Evolutionary conservation across 495 filamentous ascomycete species (phyloP).

Genomic region (Lasiosphaeria hispida): DNA sequence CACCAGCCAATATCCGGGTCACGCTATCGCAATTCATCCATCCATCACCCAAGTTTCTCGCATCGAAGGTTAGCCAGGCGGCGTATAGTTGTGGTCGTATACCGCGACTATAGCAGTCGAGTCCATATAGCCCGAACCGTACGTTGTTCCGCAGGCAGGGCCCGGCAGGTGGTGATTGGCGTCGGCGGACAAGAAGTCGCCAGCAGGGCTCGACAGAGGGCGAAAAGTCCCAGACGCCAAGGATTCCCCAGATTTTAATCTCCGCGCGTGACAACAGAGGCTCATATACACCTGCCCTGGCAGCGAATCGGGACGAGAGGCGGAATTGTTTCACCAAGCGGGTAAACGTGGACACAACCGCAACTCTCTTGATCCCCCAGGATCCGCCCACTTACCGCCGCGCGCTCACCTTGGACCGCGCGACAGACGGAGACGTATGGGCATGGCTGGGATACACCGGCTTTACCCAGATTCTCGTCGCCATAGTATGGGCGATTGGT

Average conservation of each 20-base stretch:
- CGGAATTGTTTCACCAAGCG: conserved; percentile 18
- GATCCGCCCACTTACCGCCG: too few species aligned
- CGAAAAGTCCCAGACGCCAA: conserved; percentile 10
- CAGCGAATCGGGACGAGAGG: conserved; percentile 24
- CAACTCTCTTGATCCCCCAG: not conserved
- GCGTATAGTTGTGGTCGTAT: not conserved
- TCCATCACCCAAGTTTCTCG: conserved; percentile 3
- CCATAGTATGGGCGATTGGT: not conserved
- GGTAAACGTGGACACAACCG: conserved; percentile 10
- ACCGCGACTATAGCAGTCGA: not conserved
- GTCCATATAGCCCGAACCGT: not conserved
- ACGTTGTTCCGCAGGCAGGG: too few species aligned
- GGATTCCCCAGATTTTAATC: conserved; percentile 27
- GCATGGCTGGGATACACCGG: not conserved
- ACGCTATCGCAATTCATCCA: conserved; percentile 18
- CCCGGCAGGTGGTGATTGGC: too few species aligned
- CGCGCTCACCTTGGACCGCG: too few species aligned
- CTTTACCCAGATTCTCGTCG: not conserved
- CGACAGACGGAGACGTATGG: too few species aligned
- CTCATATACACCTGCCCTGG: not conserved
- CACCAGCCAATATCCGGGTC: conserved; percentile 19
- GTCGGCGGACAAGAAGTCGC: too few species aligned
- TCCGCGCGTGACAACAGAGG: conserved; percentile 21
- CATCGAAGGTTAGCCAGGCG: conserved; percentile 3
- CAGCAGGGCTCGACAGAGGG: too few species aligned